Evolutionary conservation across 768 basidiomycete genomes (phyloP).

Genomic region (Russula compacta): DNA sequence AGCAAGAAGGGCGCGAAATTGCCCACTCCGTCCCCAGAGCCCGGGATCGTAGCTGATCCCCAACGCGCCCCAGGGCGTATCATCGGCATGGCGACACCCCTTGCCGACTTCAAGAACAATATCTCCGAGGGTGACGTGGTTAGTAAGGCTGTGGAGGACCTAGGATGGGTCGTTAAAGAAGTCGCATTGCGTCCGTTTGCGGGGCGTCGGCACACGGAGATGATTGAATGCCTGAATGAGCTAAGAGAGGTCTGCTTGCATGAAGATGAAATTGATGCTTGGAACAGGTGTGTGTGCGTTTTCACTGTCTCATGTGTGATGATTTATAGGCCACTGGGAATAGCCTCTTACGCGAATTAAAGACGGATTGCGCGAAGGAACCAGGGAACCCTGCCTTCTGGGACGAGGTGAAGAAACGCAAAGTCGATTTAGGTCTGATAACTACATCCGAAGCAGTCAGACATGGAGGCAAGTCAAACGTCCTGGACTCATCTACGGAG

Average conservation of each 20-base stretch:
- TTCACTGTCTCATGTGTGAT: not conserved
- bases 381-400: constrained; percentile 66
- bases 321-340: not conserved
- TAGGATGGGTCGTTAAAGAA: constrained; percentile 61
- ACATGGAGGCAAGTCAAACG: constrained; percentile 45
- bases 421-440: constrained; percentile 53
- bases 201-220: constrained; percentile 51
- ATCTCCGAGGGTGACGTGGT: constrained; percentile 69
- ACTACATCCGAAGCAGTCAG: constrained; percentile 49
- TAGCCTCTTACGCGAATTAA: constrained; percentile 57
- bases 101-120: constrained; percentile 69
- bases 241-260: constrained; percentile 55
- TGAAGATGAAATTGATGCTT: constrained; percentile 78
- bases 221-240: constrained; percentile 62
- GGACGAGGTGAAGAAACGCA: constrained; percentile 38
- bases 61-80: constrained; percentile 62
- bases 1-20: constrained; percentile 17
- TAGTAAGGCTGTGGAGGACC: constrained; percentile 76
- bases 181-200: constrained; percentile 67
- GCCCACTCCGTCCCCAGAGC: constrained; percentile 22
- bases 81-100: constrained; percentile 62
- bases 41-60: constrained; percentile 32
- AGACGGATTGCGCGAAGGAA: constrained; percentile 40
- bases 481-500: constrained; percentile 46
- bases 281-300: constrained; percentile 54